Percentiles rank a stretch among this genome's conserved stretches.
Conservation (phyloP, 2,329 filamentous ascomycete genomes). For the Magnaporthiopsis incrustans region DNA sequence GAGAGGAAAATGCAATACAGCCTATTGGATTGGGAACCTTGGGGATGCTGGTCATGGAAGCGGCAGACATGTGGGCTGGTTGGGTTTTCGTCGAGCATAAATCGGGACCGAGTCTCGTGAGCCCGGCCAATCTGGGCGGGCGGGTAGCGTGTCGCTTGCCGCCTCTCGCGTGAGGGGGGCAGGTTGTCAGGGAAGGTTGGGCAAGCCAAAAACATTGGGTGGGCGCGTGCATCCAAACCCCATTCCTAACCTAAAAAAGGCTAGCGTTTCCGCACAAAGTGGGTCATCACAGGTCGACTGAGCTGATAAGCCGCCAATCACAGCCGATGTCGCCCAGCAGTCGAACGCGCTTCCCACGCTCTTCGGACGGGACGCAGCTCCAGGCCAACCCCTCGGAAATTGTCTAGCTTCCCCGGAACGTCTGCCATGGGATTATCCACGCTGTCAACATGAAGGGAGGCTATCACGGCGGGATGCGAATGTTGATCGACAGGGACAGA, state of each 20-base stretch:
- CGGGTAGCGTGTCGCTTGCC: not conserved
- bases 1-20: not conserved
- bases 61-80: not conserved
- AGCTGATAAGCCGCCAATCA: not conserved
- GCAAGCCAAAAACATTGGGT: not conserved
- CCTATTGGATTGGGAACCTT: not conserved
- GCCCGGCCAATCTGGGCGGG: not conserved
- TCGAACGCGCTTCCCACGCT: not conserved
- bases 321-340: not conserved
- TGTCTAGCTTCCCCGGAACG: not conserved
- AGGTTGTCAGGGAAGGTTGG: not conserved
- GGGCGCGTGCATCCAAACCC: not conserved
- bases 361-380: too few relatives aligned
- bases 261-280: not conserved
- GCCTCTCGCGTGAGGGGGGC: too few relatives aligned
- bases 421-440: not conserved
- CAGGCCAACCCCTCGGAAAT: not conserved
- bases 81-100: slow-evolving; percentile 1
- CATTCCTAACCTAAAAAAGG: not conserved
- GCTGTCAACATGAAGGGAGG: not conserved
- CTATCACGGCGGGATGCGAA: not conserved
- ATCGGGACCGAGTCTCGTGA: not conserved
- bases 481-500: not conserved
- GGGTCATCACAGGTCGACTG: not conserved
- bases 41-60: not conserved